These are phyloP conservation scores for Colletotrichum sp. DNA, from an alignment of 2,329 filamentous ascomycete species.

Conservation along the genomic window DNA sequence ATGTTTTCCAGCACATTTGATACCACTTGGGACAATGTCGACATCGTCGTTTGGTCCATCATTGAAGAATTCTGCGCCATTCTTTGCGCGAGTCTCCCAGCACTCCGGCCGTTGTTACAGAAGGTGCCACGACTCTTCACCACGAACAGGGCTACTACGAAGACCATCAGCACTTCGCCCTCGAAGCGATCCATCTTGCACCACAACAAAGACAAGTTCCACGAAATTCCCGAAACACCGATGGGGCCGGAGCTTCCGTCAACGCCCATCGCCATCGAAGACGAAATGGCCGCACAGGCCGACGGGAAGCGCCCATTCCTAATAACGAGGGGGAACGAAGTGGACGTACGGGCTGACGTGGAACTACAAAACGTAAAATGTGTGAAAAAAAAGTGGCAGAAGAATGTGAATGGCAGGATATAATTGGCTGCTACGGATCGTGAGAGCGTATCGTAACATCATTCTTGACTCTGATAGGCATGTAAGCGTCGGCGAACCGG, in stretches of 20 bases:
- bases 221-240: background rate
- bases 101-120: slow-evolving; percentile 43
- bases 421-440: background rate
- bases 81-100: slow-evolving; percentile 45
- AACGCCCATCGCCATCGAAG: slow-evolving; percentile 12
- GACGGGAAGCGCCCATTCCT: slow-evolving; percentile 11
- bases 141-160: slow-evolving; percentile 14
- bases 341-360: background rate
- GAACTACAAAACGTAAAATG: background rate
- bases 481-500: background rate
- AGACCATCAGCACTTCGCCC: background rate
- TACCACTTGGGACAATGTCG: slow-evolving; percentile 33
- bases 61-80: slow-evolving; percentile 40
- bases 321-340: background rate
- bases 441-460: background rate
- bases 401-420: background rate
- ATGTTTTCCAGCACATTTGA: slow-evolving; percentile 13
- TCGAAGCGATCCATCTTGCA: slow-evolving; percentile 5
- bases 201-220: background rate
- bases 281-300: slow-evolving; percentile 10
- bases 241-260: background rate
- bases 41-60: slow-evolving; percentile 35
- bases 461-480: background rate
- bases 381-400: background rate
- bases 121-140: background rate